Conservation (phyloP, 2,329 filamentous ascomycete genomes). For the Penicillium sp. region DNA sequence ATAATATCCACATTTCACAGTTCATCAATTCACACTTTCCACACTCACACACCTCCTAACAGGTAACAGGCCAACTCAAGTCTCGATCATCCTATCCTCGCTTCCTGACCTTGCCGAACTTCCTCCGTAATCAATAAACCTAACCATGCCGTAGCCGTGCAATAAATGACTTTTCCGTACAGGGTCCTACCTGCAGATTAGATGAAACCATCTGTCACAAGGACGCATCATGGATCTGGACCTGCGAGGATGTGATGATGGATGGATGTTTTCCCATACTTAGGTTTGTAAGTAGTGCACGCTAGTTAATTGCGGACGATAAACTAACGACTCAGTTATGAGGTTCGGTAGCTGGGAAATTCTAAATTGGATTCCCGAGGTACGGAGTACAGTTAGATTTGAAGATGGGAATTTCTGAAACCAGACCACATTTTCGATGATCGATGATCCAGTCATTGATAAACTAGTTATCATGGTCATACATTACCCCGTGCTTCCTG, state of each 20-base stretch:
- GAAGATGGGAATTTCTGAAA: not conserved
- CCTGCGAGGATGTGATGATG: constrained; percentile 1
- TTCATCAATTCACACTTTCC: constrained; percentile 10
- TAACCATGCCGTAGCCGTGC: not conserved
- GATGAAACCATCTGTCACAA: constrained; percentile 24
- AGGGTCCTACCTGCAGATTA: constrained; percentile 19
- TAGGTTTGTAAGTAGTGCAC: not conserved
- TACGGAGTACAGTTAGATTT: not conserved
- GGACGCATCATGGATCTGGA: constrained; percentile 21
- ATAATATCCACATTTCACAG: constrained; percentile 2
- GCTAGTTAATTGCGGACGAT: not conserved
- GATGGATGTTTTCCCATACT: not conserved
- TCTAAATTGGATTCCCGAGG: not conserved
- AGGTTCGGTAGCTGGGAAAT: not conserved
- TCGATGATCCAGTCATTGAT: not conserved
- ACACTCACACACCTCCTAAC: not conserved
- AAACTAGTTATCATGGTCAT: not conserved
- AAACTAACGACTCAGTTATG: not conserved
- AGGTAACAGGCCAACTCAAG: not conserved
- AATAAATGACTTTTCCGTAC: not conserved
- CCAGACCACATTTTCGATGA: not conserved
- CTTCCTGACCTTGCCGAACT: not conserved
- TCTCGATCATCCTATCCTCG: not conserved
- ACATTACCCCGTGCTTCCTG: not conserved
- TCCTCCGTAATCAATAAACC: constrained; percentile 6